Evolutionary conservation across 1,284 basidiomycete genomes (phyloP), one percentile per base, ranked within the genome.

Genomic region (Xerocomus nothofagi): DNA sequence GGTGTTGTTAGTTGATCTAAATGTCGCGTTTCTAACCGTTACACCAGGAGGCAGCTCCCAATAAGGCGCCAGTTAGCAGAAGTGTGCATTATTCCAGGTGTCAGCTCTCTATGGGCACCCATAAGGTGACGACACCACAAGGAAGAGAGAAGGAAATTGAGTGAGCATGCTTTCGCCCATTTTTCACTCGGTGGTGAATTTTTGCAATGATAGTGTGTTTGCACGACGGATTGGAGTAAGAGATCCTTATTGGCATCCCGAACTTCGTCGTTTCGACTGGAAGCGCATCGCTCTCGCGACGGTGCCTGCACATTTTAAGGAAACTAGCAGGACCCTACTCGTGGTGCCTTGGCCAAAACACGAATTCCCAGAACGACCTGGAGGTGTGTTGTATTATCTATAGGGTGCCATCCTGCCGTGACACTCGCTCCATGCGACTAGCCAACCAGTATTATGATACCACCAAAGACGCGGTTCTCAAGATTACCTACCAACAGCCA

Each of bases 31-130:
- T 39, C 40, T 20, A 32, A 57, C 45, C 54, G 36, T 37, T 32
- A 32, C 44, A 15, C 43, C 50, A 58, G 45, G 57, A 68, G 62
- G 58, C 54, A 52, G 58, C 56, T 57, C 66, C 62, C 41, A 59
- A 62, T 14, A 65, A 60, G 57, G 63, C 55, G 52, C 62, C 68
- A 39, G 37, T 57, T 23, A 61, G 53, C 51, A 75, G 75, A 61
- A 81, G 80, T 37, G 82, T 86, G 44, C 85, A 88, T 61, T 91
- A 91, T 62, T 86, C 88, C 1, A 76, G 80, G 57, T 87, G 87
- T 60, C 88, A 91, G 61, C 75, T 91, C 21, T 86, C 79, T 60
- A 65, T 91, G 51, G 88, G 88, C 12, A 81, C 56, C 76, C 79
- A 62, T 76, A 82, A 57, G 26, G 48, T 63, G 37, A 21, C 60